These are phyloP conservation scores for Chalciporus piperatus DNA, from an alignment of 768 basidiomycete genomes.

Conservation along the genomic window DNA sequence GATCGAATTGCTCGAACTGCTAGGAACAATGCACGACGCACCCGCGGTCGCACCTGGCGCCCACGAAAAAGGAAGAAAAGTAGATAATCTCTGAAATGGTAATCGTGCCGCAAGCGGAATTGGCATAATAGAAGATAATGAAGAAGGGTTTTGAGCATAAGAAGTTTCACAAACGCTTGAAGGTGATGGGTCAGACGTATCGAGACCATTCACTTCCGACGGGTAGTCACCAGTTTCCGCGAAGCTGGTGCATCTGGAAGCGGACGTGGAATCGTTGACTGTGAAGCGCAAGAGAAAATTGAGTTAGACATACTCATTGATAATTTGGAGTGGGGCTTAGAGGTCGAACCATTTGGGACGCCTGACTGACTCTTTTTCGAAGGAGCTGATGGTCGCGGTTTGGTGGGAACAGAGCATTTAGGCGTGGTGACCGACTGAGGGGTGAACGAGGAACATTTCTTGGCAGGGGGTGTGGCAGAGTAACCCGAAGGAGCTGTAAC, in stretches of 20 bases:
- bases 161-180: constrained; percentile 25
- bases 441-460: constrained; percentile 59
- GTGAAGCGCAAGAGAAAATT: constrained; percentile 39
- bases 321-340: constrained; percentile 48
- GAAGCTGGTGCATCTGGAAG: constrained; percentile 40
- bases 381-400: constrained; percentile 39
- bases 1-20: constrained; percentile 10
- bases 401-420: constrained; percentile 22
- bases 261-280: constrained; percentile 27
- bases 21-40: constrained; percentile 24
- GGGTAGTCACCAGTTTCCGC: constrained; percentile 23
- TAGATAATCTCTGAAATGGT: constrained; percentile 59
- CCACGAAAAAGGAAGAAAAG: constrained; percentile 57
- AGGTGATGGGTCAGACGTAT: constrained; percentile 10
- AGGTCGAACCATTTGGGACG: constrained; percentile 58
- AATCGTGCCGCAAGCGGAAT: constrained; percentile 55
- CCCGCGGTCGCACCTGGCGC: constrained; percentile 38
- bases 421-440: constrained; percentile 55
- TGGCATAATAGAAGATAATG: constrained; percentile 49
- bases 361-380: constrained; percentile 23
- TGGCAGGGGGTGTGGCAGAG: constrained; percentile 49
- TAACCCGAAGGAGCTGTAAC: constrained; percentile 20
- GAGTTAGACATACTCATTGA: constrained; percentile 59
- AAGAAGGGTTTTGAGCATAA: constrained; percentile 30
- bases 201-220: constrained; percentile 31